Evolutionary conservation across 805 yeast genomes (phyloP), one percentile per base, ranked within the genome.

Genomic region (Candida ponderosae): DNA sequence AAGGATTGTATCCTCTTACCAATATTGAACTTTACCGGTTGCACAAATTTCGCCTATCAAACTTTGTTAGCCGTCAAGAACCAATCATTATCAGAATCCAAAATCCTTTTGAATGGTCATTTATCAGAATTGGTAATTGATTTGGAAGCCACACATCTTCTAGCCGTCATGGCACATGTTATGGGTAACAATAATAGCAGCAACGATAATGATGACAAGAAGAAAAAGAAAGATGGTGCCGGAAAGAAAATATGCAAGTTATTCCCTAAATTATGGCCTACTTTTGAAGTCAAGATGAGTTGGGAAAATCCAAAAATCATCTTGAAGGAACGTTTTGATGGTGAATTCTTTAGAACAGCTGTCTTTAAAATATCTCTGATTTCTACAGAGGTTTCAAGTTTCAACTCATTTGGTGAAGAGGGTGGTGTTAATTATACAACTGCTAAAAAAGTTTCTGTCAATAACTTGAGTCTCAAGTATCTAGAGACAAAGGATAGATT

Each of bases 41-140:
- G 63, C 34, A 57, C 72, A 0, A 69, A 69, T 39, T 28, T 62
- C 15, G 43, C 62, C 3, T 65, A 60, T 29, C 69, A 57, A 40
- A 47, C 56, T 34, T 51, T 54, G n/a, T 48, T 38, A 45, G 51
- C 52, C 32, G 47, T 46, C 38, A 49, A 32, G 38, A 44, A 24
- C 20, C 39, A 37, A 4, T 42, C 49, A 6, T 38, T 44, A 1
- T 45, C 59, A 4, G 50, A 57, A 24, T 62, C 73, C 1, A 50
- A 65, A 18, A 39, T 60, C 3, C 57, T 57, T 6, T 33, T 68
- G 2, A 57, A 63, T 14, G 63, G 65, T 18, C 68, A 66, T 35
- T 32, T 69, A 3, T 58, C 74, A 3, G 69, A 70, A 2, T 63
- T 73, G 16, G 58, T 65, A 1, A 29, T 69, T n/a, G 77, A 72